These are phyloP conservation scores for Huiozyma sinensis DNA, from an alignment of 805 yeast genomes.

Conservation along the genomic window DNA sequence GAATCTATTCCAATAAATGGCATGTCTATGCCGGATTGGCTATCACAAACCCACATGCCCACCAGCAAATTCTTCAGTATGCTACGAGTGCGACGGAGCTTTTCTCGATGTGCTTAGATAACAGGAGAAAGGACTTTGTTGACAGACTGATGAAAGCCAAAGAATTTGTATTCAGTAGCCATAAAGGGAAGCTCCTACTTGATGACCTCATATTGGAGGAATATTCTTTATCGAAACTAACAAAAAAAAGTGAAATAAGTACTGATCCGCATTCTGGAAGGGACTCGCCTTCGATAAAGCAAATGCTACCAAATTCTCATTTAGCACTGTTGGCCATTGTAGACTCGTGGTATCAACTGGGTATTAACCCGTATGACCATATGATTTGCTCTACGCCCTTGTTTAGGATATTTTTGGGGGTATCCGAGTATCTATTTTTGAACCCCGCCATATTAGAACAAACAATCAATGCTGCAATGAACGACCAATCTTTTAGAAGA, in stretches of 20 bases:
- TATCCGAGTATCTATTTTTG: conserved; percentile 82
- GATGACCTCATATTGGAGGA: conserved; percentile 72
- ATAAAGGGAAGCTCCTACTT: conserved; percentile 48
- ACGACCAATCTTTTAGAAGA: conserved; percentile 58
- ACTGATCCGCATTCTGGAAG: background rate
- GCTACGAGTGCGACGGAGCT: conserved; percentile 75
- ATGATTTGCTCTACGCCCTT: conserved; percentile 93
- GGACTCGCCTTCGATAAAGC: background rate
- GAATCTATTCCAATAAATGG: conserved; percentile 92
- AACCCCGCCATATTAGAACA: conserved; percentile 74
- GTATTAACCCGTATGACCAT: conserved; percentile 90
- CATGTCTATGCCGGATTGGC: conserved; percentile 98
- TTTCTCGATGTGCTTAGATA: conserved; percentile 72
- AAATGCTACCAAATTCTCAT: conserved; percentile 70
- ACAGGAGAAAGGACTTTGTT: conserved; percentile 45
- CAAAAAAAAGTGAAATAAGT: conserved; percentile 35
- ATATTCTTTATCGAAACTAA: conserved; percentile 67
- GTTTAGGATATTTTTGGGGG: conserved; percentile 87
- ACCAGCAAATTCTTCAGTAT: conserved; percentile 80
- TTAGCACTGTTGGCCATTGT: conserved; percentile 81
- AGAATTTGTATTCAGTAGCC: conserved; percentile 63
- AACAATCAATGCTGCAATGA: conserved; percentile 61
- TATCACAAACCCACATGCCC: conserved; percentile 91
- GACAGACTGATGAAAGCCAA: conserved; percentile 56
- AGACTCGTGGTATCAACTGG: conserved; percentile 81